Percentiles rank a stretch among this genome's conserved stretches.
phyloP scores from a whole-genome alignment of 768 basidiomycete genomes.

The Collybia sordida region DNA sequence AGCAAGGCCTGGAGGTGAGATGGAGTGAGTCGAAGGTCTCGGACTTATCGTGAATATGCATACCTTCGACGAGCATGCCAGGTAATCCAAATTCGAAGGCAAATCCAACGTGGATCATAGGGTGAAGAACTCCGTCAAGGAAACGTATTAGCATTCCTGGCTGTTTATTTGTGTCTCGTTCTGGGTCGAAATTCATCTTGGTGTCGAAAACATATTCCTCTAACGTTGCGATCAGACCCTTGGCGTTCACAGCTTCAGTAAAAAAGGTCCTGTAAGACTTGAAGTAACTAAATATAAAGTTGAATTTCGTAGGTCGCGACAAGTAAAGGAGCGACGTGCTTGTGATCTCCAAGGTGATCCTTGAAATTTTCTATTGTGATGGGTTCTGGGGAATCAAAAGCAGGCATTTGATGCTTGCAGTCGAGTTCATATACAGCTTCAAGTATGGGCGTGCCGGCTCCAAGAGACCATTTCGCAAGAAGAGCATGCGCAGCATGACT shows the following conservation, averaged over 20 bases:
- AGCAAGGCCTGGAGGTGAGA: constrained; percentile 46
- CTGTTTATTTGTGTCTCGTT: constrained; percentile 7
- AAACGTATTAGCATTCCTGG: constrained; percentile 32
- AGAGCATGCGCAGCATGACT: constrained; percentile 28
- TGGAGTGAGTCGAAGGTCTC: not conserved
- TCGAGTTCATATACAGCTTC: constrained; percentile 33
- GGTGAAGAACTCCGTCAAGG: constrained; percentile 57
- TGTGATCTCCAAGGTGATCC: constrained; percentile 54
- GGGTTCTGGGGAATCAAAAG: constrained; percentile 37
- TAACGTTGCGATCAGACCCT: constrained; percentile 40
- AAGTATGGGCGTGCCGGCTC: constrained; percentile 27
- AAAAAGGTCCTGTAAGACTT: constrained; percentile 54
- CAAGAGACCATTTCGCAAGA: constrained; percentile 23
- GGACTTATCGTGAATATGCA: not conserved
- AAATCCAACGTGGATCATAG: constrained; percentile 62
- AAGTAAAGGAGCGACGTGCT: constrained; percentile 2
- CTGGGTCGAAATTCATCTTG: constrained; percentile 40
- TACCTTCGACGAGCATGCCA: constrained; percentile 65
- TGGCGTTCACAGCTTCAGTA: constrained; percentile 32
- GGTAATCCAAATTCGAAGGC: constrained; percentile 61
- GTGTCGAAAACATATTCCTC: constrained; percentile 58
- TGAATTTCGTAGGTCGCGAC: not conserved
- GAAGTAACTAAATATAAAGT: constrained; percentile 48
- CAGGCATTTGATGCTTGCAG: constrained; percentile 27
- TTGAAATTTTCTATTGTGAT: constrained; percentile 47